Evolutionary conservation across 495 filamentous ascomycete genomes (phyloP).

Genomic region (Penicillium chermesinum): DNA sequence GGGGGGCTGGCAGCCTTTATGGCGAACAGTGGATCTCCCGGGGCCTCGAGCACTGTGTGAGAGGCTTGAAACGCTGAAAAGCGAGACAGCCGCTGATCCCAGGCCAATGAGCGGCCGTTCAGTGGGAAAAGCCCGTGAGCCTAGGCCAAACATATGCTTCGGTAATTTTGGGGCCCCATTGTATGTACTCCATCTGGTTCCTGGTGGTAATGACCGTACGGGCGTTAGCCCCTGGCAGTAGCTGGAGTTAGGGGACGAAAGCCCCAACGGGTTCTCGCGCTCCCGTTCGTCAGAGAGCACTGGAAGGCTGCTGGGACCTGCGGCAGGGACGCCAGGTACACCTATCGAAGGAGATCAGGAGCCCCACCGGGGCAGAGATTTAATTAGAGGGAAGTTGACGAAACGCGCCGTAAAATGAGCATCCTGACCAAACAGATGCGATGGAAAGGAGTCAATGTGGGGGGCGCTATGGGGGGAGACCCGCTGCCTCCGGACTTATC

Average conservation of each 20-base stretch:
- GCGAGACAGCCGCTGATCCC: background rate
- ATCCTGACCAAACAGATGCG: background rate
- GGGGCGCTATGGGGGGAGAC: background rate
- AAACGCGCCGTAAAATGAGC: background rate
- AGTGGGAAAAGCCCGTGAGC: background rate
- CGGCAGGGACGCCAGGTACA: background rate
- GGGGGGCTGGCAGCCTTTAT: background rate
- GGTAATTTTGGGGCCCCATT: background rate
- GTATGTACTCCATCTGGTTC: background rate
- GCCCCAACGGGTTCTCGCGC: background rate
- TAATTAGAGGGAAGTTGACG: background rate
- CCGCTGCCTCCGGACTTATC: background rate
- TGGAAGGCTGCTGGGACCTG: background rate
- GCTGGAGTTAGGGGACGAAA: background rate
- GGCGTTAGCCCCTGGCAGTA: background rate
- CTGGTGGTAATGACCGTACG: too few species aligned
- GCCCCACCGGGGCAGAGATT: background rate
- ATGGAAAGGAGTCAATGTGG: background rate
- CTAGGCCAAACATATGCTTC: background rate
- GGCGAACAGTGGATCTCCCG: background rate
- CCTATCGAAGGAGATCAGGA: background rate
- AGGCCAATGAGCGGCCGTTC: background rate
- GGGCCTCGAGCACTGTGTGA: background rate
- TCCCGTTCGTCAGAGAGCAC: background rate
- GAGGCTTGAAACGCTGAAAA: background rate